phyloP scores from a whole-genome alignment of 83 land plant genomes.

The Thuja plicata region DNA sequence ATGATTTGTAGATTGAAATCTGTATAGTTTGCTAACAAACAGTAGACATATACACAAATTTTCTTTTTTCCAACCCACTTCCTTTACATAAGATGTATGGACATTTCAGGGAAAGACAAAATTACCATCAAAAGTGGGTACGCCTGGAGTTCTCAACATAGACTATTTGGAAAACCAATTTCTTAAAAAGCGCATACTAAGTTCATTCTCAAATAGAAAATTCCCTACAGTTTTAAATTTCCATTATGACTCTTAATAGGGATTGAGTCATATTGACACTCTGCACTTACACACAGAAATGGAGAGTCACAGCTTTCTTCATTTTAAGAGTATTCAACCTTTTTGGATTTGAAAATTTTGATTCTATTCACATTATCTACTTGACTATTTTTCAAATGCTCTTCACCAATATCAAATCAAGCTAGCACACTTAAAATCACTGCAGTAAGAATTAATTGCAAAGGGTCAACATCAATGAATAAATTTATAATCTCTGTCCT shows the following conservation, averaged over 20 bases:
- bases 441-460: background rate
- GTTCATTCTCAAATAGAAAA: background rate
- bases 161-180: background rate
- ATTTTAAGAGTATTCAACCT: background rate
- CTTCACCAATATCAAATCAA: background rate
- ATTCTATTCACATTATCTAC: background rate
- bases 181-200: background rate
- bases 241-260: background rate
- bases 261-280: background rate
- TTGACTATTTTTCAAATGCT: background rate
- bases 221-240: background rate
- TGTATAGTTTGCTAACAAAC: background rate
- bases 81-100: background rate
- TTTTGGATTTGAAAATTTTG: background rate
- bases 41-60: background rate
- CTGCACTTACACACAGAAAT: background rate
- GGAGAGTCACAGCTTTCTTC: background rate
- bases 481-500: background rate
- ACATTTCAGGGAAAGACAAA: background rate
- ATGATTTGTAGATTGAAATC: background rate
- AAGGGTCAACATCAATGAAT: background rate
- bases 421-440: background rate
- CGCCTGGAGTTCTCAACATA: too few relatives aligned
- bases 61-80: background rate
- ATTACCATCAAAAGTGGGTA: background rate